phyloP scores from a whole-genome alignment of 305 asterid species.

The Euphrasia arctica region DNA sequence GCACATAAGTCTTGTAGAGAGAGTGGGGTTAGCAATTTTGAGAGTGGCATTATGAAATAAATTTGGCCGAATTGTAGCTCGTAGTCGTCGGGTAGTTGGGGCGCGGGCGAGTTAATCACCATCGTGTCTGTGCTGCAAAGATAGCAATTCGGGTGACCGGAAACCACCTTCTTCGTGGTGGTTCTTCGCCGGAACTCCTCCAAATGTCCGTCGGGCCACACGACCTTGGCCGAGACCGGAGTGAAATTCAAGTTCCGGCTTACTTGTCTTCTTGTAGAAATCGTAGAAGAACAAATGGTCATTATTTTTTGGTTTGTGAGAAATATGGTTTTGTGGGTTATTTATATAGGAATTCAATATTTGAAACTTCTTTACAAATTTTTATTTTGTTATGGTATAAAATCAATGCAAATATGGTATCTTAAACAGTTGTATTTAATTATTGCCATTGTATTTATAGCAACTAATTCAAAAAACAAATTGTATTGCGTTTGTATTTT shows the following conservation, averaged over 20 bases:
- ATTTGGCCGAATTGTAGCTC: conserved; percentile 46
- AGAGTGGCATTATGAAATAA: conserved; percentile 52
- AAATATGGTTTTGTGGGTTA: background rate
- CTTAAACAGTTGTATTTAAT: no score
- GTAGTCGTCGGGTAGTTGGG: conserved; percentile 32
- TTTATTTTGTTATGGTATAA: no score
- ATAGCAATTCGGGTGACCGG: conserved; percentile 37
- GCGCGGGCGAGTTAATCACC: conserved; percentile 28
- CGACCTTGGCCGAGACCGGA: conserved; percentile 34
- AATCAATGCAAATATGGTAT: no score
- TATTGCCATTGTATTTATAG: no score
- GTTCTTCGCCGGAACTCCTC: conserved; percentile 37
- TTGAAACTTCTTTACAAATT: background rate
- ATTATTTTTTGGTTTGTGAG: conserved; percentile 8
- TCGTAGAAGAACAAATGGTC: conserved; percentile 40
- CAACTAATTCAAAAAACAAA: no score
- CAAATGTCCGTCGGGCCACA: conserved; percentile 36
- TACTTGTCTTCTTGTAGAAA: conserved; percentile 19
- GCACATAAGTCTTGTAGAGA: conserved; percentile 40
- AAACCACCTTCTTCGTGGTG: conserved; percentile 34
- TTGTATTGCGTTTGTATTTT: no score
- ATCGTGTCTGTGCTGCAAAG: conserved; percentile 45
- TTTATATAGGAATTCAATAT: conserved; percentile 13
- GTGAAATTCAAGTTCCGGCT: background rate
- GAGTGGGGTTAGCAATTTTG: conserved; percentile 34